Conservation (phyloP, 2,329 filamentous ascomycete genomes). For the Colletotrichum lini region DNA sequence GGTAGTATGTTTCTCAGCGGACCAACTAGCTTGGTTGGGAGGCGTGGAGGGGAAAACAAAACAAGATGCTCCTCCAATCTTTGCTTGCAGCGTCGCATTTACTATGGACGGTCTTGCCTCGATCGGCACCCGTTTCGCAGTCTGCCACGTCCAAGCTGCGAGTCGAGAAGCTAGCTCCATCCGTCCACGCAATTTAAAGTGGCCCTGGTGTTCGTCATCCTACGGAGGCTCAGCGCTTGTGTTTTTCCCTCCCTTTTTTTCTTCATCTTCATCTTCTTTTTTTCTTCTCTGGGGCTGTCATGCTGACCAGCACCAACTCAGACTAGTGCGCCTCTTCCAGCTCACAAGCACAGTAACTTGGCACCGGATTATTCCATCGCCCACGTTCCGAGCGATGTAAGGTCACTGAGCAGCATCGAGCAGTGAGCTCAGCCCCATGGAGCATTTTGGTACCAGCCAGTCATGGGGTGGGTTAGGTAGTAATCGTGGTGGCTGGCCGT, state of each 20-base stretch:
- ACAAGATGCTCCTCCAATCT: background rate
- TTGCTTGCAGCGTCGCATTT: constrained; percentile 3
- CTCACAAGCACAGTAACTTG: background rate
- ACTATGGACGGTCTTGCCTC: constrained; percentile 28
- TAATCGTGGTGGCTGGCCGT: constrained; percentile 30
- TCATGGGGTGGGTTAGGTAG: constrained; percentile 28
- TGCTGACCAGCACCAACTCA: too few species aligned
- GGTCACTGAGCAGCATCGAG: background rate
- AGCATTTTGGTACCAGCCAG: constrained; percentile 26
- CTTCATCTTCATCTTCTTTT: too few species aligned
- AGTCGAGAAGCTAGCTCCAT: constrained; percentile 21
- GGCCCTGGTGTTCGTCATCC: constrained; percentile 40
- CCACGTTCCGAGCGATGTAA: constrained; percentile 17
- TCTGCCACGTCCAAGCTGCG: constrained; percentile 37
- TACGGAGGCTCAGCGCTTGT: constrained; percentile 39
- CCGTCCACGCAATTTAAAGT: constrained; percentile 36
- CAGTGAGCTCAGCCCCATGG: constrained; percentile 20
- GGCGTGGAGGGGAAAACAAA: background rate
- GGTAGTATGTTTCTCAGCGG: constrained; percentile 25
- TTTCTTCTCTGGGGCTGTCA: too few species aligned
- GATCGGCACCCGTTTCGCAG: constrained; percentile 30
- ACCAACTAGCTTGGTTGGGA: background rate
- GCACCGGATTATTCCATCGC: constrained; percentile 23
- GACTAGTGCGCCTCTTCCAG: background rate
- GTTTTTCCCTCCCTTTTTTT: constrained; percentile 1